These are phyloP conservation scores for Chalciporus sphaerocephalus DNA, from an alignment of 768 basidiomycete genomes.

Conservation along the genomic window DNA sequence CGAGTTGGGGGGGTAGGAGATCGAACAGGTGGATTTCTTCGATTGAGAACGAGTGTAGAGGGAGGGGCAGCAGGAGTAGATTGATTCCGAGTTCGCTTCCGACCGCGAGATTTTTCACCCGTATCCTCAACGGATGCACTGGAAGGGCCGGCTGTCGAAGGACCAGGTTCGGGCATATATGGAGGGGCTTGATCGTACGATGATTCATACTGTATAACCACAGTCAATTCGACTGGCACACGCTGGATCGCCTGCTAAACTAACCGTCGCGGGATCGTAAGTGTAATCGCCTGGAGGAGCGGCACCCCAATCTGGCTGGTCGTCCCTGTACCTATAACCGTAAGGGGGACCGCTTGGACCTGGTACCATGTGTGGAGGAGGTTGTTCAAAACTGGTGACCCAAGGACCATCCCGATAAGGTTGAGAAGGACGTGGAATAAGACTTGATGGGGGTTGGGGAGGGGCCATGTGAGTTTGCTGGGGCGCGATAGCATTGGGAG, in stretches of 20 bases:
- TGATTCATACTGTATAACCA: constrained; percentile 45
- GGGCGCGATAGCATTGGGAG: constrained; percentile 55
- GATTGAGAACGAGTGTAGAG: constrained; percentile 60
- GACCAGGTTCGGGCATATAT: constrained; percentile 52
- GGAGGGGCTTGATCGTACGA: constrained; percentile 53
- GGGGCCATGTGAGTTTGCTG: constrained; percentile 59
- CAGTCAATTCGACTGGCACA: constrained; percentile 7
- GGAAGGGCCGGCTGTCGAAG: constrained; percentile 43
- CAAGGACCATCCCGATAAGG: constrained; percentile 51
- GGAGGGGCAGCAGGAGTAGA: constrained; percentile 62
- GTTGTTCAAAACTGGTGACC: constrained; percentile 52
- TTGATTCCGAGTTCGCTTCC: constrained; percentile 67
- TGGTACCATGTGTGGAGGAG: constrained; percentile 45
- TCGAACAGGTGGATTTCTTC: constrained; percentile 61
- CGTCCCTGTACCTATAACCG: constrained; percentile 61
- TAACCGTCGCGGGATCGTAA: constrained; percentile 51
- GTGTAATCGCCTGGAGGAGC: constrained; percentile 43
- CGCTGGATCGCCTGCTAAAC: constrained; percentile 13
- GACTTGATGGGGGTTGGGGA: constrained; percentile 41
- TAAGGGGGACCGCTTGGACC: constrained; percentile 44
- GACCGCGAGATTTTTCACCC: constrained; percentile 53
- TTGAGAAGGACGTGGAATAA: constrained; percentile 42
- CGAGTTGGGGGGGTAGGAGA: constrained; percentile 82
- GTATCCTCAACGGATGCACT: constrained; percentile 21
- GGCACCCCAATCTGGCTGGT: constrained; percentile 45